Base-by-base conservation (phyloP, 2,329 filamentous ascomycete genomes). In the Pseudopyricularia cyperi region DNA sequence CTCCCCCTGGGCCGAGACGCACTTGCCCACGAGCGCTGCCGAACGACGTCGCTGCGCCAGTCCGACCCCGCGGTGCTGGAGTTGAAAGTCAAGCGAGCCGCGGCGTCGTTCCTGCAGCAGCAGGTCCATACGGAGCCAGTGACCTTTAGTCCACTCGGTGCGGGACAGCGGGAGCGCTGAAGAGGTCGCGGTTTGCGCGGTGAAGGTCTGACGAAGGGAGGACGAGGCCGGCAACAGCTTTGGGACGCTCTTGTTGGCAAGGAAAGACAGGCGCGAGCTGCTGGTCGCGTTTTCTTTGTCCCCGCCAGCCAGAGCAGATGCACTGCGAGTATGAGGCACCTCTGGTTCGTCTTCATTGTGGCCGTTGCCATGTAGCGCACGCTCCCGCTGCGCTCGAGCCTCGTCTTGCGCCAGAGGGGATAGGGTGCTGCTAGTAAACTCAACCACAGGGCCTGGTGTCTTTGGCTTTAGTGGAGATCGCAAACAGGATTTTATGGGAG, bases 381-480 rank as follows among this genome's bases (percentile, higher is more conserved):
- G 48, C 14, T 34, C 33, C 32, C 35, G 33, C 11, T n/a, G 48
- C 8, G 33, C 57, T 4, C 55, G 58, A 3, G 55, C 56, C 57
- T 67, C 61, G 3, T 66, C 68, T 55, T 74, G 70, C 9, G 70
- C 67, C 1, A 68, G 57, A 1, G 74, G 72, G 3, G 72, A 74
- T 7, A 74, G 61, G 1, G 71, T 71, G 60, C 68, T 75, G 61
- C 71, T 74, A 0, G 73, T 74, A 56, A 80, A 81, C 53, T 78
- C 76, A 14, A 82, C 78, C 1, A 80, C 74, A 0, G 75, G 72
- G 4, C 78, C 78, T 1, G 75, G 76, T 2, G 75, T 80, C 55
- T 72, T 77, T 3, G 75, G 72, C 58, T 81, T 82, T 17, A 77
- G 60, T 0, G 77, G 75, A 4, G 77, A 79, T 17, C 78, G 72